Evolutionary conservation across 2,329 filamentous ascomycete genomes (phyloP), one percentile per base, ranked within the genome.

Genomic region (Rhinocladiella mackenziei): DNA sequence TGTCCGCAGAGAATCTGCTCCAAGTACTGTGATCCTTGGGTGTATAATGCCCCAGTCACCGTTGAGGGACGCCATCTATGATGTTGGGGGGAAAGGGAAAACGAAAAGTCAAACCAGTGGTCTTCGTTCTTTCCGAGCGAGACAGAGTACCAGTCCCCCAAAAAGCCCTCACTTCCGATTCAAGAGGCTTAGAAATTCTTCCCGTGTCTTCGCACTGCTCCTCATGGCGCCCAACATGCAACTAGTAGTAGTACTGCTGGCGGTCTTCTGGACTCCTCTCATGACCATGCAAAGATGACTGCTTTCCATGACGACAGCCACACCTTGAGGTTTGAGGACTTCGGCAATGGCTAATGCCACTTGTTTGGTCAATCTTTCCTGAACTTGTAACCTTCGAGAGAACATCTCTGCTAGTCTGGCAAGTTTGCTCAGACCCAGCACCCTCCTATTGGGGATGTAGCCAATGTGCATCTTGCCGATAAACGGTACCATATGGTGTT

Each of bases 381-480:
- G 92, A 38, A 98, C 91, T 67, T 98, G 92, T 3, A 98, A 76
- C 43, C 92, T 77, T 40, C 92, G 84, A 35, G 86, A 84, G 69
- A 95, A 98, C 87, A 98, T 94, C 62, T 98, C 89, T 42, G 91
- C 92, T 55, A 98, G 91, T 51, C 92, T 84, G 18, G 91, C 91
- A 37, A 98, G 77, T 66, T 98, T 98, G 22, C 89, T 96, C 39
- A 98, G 83, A 37, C 92, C 92, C 51, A 98, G 88, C 39, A 98
- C 89, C 47, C 89, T 82, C 62, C 89, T 80, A 60, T 83, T 81
- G 20, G 92, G 92, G 53, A 98, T 97, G 68, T 98, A 98, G 46
- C 89, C 92, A 58, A 98, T 97, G 69, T 98, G 92, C 87, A 98
- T 97, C 79, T 95, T 97, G 59, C 92, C 92, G 2, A 80, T 91